Conservation (phyloP, 495 filamentous ascomycete species). For the Neurospora intermedia region DNA sequence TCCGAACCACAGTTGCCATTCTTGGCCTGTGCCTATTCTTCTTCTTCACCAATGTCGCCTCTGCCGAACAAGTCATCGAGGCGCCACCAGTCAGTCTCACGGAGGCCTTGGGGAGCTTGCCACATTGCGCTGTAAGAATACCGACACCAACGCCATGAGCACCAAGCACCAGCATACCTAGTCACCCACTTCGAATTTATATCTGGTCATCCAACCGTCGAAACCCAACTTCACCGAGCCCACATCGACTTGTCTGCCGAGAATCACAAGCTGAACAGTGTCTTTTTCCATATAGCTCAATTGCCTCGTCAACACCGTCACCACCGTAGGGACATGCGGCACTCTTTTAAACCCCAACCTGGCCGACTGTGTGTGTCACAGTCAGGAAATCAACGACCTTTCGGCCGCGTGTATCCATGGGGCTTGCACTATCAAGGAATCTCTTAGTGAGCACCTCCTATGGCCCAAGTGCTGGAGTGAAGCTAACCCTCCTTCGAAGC, state of each 20-base stretch:
- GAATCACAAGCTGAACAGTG: slow-evolving; percentile 1
- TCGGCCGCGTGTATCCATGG: slow-evolving; percentile 6
- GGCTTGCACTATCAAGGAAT: slow-evolving; percentile 11
- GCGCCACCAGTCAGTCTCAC: not conserved
- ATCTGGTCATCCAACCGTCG: not conserved
- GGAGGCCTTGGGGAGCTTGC: slow-evolving; percentile 1
- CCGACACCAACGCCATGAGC: not conserved
- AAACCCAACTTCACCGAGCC: not conserved
- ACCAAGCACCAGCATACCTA: not conserved
- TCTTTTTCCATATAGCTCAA: not conserved
- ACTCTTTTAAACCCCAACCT: not conserved
- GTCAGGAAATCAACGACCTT: not conserved
- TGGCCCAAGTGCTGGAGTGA: not conserved
- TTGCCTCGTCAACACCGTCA: slow-evolving; percentile 3
- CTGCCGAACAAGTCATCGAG: not conserved
- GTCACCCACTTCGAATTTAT: not conserved
- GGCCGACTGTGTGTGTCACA: slow-evolving; percentile 14
- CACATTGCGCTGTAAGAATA: slow-evolving; percentile 6
- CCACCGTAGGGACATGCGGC: slow-evolving; percentile 9
- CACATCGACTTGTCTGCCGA: not conserved
- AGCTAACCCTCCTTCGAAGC: slow-evolving; percentile 7
- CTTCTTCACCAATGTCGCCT: not conserved
- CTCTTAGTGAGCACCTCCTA: slow-evolving; percentile 6
- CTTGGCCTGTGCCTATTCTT: slow-evolving; percentile 5
- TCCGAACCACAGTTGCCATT: slow-evolving; percentile 5